These are phyloP conservation scores for Handroanthus guayacan DNA, from an alignment of 257 asterid genomes.

Conservation along the genomic window DNA sequence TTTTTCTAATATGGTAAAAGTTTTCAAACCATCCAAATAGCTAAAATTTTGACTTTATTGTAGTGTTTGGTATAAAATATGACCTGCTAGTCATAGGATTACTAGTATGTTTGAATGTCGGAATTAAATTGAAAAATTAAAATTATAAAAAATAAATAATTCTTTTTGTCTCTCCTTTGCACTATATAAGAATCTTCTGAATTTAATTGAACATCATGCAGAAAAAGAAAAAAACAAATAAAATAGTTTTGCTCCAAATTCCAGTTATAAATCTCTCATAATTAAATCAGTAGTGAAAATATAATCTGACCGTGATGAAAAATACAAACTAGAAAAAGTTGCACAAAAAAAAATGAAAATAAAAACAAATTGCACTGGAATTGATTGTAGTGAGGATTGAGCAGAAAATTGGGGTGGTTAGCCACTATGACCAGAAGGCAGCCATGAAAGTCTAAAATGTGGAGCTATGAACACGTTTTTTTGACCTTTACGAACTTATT, in stretches of 20 bases:
- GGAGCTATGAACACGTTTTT: conserved; percentile 7
- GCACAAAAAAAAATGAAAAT: no score
- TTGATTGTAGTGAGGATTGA: background rate
- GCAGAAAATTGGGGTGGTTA: background rate
- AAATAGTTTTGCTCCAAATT: no score
- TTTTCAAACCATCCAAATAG: background rate
- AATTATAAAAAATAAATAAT: no score
- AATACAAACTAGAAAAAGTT: background rate
- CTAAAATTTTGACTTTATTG: background rate
- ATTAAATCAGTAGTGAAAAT: no score
- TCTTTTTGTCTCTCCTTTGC: no score
- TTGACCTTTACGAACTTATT: background rate
- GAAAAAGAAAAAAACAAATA: no score
- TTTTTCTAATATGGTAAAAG: background rate
- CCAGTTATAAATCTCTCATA: no score
- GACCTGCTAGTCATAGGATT: background rate
- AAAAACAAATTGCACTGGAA: background rate
- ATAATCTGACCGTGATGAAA: background rate
- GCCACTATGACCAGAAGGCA: background rate
- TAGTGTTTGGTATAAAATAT: background rate
- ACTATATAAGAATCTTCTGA: no score
- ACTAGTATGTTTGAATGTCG: no score
- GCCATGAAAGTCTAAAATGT: conserved; percentile 28
- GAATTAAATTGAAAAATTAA: no score
- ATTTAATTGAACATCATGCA: no score